Conservation (phyloP, 371 early-diverging fungal genomes). For the Rhizomucor miehei region DNA sequence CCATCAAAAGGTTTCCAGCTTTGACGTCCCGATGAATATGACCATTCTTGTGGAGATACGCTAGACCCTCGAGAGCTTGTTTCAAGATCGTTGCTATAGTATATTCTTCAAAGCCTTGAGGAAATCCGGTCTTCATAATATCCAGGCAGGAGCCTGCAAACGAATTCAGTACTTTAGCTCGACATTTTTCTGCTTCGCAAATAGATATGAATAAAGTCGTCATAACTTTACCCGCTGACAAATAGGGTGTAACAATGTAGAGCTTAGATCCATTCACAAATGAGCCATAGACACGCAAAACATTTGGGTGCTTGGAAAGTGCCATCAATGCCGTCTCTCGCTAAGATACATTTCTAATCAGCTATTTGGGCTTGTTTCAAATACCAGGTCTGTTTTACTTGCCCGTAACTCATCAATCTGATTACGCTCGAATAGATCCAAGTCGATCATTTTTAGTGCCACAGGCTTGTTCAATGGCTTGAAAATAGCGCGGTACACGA, state of each 20-base stretch:
- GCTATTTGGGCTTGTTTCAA: neutral
- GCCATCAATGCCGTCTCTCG: constrained; percentile 88
- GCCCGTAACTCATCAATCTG: constrained; percentile 45
- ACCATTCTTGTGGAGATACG: constrained; percentile 85
- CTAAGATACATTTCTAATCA: constrained; percentile 12
- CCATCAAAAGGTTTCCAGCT: constrained; percentile 85
- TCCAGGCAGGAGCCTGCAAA: constrained; percentile 81
- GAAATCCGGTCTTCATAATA: constrained; percentile 81
- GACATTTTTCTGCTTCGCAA: too few species aligned
- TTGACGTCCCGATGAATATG: constrained; percentile 94
- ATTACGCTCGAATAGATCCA: constrained; percentile 91
- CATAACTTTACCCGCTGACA: constrained; percentile 59
- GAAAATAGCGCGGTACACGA: constrained; percentile 80
- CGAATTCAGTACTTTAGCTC: too few species aligned
- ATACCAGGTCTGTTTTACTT: constrained; percentile 3
- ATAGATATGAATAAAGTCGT: neutral
- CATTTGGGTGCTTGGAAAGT: constrained; percentile 81
- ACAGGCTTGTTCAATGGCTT: constrained; percentile 70
- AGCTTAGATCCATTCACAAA: constrained; percentile 81
- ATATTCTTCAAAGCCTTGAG: constrained; percentile 83
- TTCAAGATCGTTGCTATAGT: constrained; percentile 84
- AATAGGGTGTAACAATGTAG: constrained; percentile 82
- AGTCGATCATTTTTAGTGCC: constrained; percentile 86
- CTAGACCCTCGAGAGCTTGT: constrained; percentile 80
- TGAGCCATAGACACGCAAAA: constrained; percentile 79